Conservation (phyloP, 768 basidiomycete genomes). For the Hygrophorus pudorinus region DNA sequence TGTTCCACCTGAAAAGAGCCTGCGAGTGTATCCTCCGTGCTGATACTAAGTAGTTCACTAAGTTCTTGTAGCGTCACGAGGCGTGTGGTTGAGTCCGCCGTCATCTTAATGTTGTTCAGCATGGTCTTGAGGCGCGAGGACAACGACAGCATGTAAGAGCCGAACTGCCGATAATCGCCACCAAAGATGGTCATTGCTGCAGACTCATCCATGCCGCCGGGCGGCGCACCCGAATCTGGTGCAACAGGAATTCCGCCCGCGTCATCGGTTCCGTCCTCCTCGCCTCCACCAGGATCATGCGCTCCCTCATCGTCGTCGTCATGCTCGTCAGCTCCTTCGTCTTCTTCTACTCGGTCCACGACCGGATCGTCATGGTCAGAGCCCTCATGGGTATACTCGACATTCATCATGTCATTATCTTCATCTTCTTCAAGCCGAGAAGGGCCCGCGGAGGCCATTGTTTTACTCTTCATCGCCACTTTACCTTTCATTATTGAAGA, state of each 20-base stretch:
- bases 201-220: slow-evolving; percentile 54
- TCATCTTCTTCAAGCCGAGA: slow-evolving; percentile 53
- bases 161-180: slow-evolving; percentile 71
- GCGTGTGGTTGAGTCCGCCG: slow-evolving; percentile 77
- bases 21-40: slow-evolving; percentile 93
- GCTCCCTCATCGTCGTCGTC: slow-evolving; percentile 43
- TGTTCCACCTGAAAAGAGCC: slow-evolving; percentile 93
- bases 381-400: slow-evolving; percentile 41
- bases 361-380: slow-evolving; percentile 36
- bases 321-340: slow-evolving; percentile 33
- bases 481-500: slow-evolving; percentile 49
- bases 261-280: slow-evolving; percentile 26
- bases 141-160: slow-evolving; percentile 88
- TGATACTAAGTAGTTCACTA: slow-evolving; percentile 89
- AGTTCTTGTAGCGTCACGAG: slow-evolving; percentile 89
- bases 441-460: slow-evolving; percentile 47
- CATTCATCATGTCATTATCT: slow-evolving; percentile 71
- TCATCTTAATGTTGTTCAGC: slow-evolving; percentile 78
- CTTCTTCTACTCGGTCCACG: slow-evolving; percentile 28
- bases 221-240: slow-evolving; percentile 30
- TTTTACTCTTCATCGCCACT: slow-evolving; percentile 45
- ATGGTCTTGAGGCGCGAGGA: slow-evolving; percentile 83
- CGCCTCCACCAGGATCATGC: slow-evolving; percentile 35
- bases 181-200: slow-evolving; percentile 76
- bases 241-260: slow-evolving; percentile 24